These are phyloP conservation scores for Annulohypoxylon maeteangense DNA, from an alignment of 495 filamentous ascomycete genomes.

Conservation along the genomic window DNA sequence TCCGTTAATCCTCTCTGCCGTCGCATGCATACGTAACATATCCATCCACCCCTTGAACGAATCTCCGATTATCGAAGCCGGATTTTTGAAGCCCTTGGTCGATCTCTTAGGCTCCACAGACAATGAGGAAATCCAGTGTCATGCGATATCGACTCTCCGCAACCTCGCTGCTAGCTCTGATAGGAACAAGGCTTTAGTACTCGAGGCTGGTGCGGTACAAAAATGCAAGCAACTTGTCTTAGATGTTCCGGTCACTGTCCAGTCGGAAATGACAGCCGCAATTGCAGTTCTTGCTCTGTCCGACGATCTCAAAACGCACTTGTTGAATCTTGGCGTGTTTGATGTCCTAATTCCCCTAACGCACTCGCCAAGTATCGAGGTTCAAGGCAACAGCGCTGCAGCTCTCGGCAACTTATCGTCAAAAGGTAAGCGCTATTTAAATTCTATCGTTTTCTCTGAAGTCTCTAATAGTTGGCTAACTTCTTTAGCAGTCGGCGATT, in stretches of 20 bases:
- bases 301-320: slow-evolving; percentile 91
- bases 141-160: slow-evolving; percentile 95
- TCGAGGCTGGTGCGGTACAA: slow-evolving; percentile 95
- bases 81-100: slow-evolving; percentile 91
- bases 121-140: slow-evolving; percentile 98
- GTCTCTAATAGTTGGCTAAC: slow-evolving; percentile 33
- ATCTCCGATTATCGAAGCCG: slow-evolving; percentile 98
- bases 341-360: slow-evolving; percentile 96
- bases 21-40: slow-evolving; percentile 98
- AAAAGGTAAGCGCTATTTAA: slow-evolving; percentile 73
- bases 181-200: slow-evolving; percentile 93
- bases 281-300: slow-evolving; percentile 97
- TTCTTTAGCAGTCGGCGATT: slow-evolving; percentile 80
- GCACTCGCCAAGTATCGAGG: slow-evolving; percentile 93
- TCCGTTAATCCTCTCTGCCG: slow-evolving; percentile 94
- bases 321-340: slow-evolving; percentile 93
- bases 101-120: slow-evolving; percentile 94
- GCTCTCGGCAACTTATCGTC: slow-evolving; percentile 95
- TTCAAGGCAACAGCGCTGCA: slow-evolving; percentile 97
- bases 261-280: slow-evolving; percentile 98
- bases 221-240: slow-evolving; percentile 98
- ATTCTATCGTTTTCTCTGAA: background rate
- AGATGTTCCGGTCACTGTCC: slow-evolving; percentile 90
- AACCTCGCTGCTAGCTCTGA: slow-evolving; percentile 97
- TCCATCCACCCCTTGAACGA: slow-evolving; percentile 99